These are phyloP conservation scores for Ophiostoma tasmaniense DNA, from an alignment of 2,329 filamentous ascomycete species.

Conservation along the genomic window DNA sequence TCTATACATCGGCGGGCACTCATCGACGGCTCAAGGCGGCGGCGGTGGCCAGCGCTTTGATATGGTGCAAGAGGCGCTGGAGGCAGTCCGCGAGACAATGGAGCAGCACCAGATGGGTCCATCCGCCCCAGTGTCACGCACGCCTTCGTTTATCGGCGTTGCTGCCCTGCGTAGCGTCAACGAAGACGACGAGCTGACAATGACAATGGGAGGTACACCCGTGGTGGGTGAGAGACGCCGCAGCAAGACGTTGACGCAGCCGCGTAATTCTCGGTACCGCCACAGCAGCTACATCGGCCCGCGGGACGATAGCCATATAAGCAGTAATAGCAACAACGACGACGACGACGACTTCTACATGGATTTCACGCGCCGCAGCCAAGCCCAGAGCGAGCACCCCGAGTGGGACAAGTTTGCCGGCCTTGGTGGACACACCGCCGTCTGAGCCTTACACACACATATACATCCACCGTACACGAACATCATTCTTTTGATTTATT, in stretches of 20 bases:
- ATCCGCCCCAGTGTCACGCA: conserved; percentile 5
- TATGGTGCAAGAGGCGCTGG: conserved; percentile 15
- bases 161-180: conserved; percentile 13
- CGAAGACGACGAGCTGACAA: conserved; percentile 12
- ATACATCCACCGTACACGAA: neutral
- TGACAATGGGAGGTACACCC: no score
- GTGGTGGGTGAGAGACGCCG: neutral
- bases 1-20: neutral
- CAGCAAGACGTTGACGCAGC: neutral
- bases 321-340: neutral
- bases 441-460: neutral
- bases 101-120: conserved; percentile 8
- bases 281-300: conserved; percentile 19
- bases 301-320: conserved; percentile 14
- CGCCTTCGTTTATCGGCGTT: conserved; percentile 14
- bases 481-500: neutral
- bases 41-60: conserved; percentile 10
- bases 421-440: conserved; percentile 35
- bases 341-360: neutral
- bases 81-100: conserved; percentile 12
- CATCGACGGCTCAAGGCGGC: neutral
- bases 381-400: conserved; percentile 21
- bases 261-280: neutral
- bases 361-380: neutral
- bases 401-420: conserved; percentile 40